A percentile compares a stretch with the other conserved stretches of the same genome.
phyloP scores from a whole-genome alignment of 495 filamentous ascomycete species.

The Penicillium bovifimosum region DNA sequence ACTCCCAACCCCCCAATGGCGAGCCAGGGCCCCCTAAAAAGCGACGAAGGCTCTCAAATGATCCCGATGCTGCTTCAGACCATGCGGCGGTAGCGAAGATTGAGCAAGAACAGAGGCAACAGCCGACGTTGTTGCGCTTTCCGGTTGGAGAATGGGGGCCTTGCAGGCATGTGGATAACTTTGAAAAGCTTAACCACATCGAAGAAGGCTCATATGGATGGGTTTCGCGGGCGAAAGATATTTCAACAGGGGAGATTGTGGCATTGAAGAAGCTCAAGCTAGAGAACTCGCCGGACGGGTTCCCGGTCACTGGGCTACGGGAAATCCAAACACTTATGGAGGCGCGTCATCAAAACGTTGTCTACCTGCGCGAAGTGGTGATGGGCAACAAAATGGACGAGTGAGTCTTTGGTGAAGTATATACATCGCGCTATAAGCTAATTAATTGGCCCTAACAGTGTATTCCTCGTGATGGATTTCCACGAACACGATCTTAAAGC shows the following conservation, averaged over 20 bases:
- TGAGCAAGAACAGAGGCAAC: slow-evolving; percentile 20
- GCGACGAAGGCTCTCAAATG: slow-evolving; percentile 44
- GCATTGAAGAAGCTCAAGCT: slow-evolving; percentile 95
- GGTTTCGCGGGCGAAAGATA: slow-evolving; percentile 82
- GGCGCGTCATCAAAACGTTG: slow-evolving; percentile 67
- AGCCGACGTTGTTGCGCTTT: slow-evolving; percentile 60
- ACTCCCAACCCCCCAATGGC: slow-evolving; percentile 16
- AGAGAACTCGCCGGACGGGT: slow-evolving; percentile 74
- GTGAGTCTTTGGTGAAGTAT: slow-evolving; percentile 39
- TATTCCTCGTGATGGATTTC: slow-evolving; percentile 97
- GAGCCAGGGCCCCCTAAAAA: slow-evolving; percentile 36
- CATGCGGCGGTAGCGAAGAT: slow-evolving; percentile 26
- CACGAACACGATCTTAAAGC: slow-evolving; percentile 96
- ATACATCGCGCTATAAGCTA: not conserved
- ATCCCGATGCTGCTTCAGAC: slow-evolving; percentile 25
- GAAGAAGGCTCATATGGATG: slow-evolving; percentile 95
- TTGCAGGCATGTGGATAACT: slow-evolving; percentile 80
- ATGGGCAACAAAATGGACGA: slow-evolving; percentile 75
- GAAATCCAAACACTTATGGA: slow-evolving; percentile 74
- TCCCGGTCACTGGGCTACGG: slow-evolving; percentile 86
- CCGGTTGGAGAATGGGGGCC: slow-evolving; percentile 62
- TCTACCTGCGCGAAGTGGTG: slow-evolving; percentile 78
- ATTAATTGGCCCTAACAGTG: slow-evolving; percentile 44
- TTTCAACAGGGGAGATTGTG: slow-evolving; percentile 75
- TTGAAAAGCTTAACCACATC: slow-evolving; percentile 90